Percentiles rank a stretch among this genome's conserved stretches.
phyloP scores from a whole-genome alignment of 106 monocot genomes.

The Acorus gramineus region DNA sequence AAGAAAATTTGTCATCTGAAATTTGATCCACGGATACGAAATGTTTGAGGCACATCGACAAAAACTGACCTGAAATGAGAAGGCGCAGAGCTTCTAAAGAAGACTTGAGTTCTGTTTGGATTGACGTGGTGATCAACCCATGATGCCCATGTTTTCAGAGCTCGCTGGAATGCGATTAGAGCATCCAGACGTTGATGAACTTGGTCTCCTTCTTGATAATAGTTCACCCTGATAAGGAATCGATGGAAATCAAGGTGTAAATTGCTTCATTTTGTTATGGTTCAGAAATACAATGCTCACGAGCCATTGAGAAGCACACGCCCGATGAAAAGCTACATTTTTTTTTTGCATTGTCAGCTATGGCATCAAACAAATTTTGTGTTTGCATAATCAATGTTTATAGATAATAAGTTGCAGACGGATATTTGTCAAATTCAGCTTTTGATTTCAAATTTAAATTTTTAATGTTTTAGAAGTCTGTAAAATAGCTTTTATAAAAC shows the following conservation, averaged over 20 bases:
- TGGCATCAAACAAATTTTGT: too few species aligned
- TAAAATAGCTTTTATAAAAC: too few species aligned
- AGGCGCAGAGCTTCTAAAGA: conserved; percentile 88
- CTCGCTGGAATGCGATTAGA: conserved; percentile 55
- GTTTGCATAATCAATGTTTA: too few species aligned
- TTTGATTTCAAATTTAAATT: too few species aligned
- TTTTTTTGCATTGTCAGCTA: too few species aligned
- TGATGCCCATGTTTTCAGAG: conserved; percentile 77
- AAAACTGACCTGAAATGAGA: conserved; percentile 69
- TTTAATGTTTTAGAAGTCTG: too few species aligned
- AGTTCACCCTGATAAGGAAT: conserved; percentile 41
- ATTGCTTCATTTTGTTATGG: too few species aligned
- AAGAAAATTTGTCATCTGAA: too few species aligned
- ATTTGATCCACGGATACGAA: too few species aligned
- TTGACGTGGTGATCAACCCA: conserved; percentile 66
- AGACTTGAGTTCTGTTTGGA: conserved; percentile 59
- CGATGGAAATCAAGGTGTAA: not conserved
- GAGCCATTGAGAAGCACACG: not conserved
- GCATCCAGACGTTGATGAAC: conserved; percentile 65
- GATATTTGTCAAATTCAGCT: too few species aligned
- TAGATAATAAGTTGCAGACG: too few species aligned
- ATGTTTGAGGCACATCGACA: too few species aligned
- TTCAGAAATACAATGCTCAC: not conserved
- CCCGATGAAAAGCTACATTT: not conserved
- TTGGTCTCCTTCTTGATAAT: conserved; percentile 71